Evolutionary conservation across 2,329 filamentous ascomycete species (phyloP).

Genomic region (Ophiostoma quercus): DNA sequence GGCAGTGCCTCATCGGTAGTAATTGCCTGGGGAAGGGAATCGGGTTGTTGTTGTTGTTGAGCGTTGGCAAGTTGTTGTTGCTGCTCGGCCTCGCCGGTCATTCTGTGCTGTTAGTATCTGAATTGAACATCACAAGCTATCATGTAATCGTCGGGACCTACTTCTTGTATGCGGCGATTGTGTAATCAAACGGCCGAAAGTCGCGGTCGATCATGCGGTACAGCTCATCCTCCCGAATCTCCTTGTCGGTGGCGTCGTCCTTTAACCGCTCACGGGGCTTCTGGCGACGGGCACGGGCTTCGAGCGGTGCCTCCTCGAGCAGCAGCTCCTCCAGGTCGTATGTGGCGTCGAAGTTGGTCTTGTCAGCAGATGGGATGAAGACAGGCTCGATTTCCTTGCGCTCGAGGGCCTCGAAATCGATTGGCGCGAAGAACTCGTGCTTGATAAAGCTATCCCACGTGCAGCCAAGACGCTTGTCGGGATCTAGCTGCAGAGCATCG

Average conservation of each 20-base stretch:
- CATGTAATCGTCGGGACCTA: constrained; percentile 38
- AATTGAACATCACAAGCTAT: neutral
- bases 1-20: constrained; percentile 49
- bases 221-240: constrained; percentile 89
- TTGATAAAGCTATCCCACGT: constrained; percentile 80
- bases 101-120: constrained; percentile 19
- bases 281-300: constrained; percentile 85
- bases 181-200: constrained; percentile 95
- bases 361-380: constrained; percentile 89
- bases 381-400: constrained; percentile 84
- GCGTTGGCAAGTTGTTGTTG: constrained; percentile 13
- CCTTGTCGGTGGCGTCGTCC: constrained; percentile 89
- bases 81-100: constrained; percentile 31
- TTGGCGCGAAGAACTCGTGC: constrained; percentile 79
- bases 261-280: constrained; percentile 89
- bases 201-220: constrained; percentile 91
- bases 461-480: constrained; percentile 74
- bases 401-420: constrained; percentile 81
- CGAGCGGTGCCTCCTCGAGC: constrained; percentile 87
- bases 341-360: constrained; percentile 98
- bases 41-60: neutral
- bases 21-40: constrained; percentile 41
- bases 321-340: constrained; percentile 94
- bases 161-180: constrained; percentile 70
- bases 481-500: constrained; percentile 74